A percentile compares a stretch with the other conserved stretches of the same genome.
Conservation (phyloP, 805 yeast genomes). For the Lachancea nothofagi region DNA sequence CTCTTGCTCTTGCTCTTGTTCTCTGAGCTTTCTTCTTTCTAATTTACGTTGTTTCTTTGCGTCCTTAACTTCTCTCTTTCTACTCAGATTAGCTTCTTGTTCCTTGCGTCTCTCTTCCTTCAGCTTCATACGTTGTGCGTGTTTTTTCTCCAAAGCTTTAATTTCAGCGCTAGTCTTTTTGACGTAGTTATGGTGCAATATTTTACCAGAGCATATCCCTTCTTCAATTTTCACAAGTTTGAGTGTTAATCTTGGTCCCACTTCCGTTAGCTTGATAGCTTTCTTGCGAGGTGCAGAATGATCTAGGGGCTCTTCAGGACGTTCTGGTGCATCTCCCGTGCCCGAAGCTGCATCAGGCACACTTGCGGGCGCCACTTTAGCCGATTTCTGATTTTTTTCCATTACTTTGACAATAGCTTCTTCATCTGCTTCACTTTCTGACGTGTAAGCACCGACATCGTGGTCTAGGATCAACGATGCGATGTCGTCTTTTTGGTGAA, state of each 20-base stretch:
- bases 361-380: constrained; percentile 19
- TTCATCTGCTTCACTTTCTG: constrained; percentile 92
- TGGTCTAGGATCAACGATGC: constrained; percentile 80
- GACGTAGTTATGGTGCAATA: constrained; percentile 71
- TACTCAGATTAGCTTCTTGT: constrained; percentile 73
- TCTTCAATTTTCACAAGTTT: constrained; percentile 83
- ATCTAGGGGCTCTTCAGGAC: constrained; percentile 27
- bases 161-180: constrained; percentile 59
- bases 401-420: constrained; percentile 69
- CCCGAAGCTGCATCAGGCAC: constrained; percentile 19
- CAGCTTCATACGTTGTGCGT: constrained; percentile 52
- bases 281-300: constrained; percentile 44
- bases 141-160: constrained; percentile 57
- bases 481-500: constrained; percentile 64
- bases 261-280: constrained; percentile 86
- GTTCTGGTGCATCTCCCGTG: constrained; percentile 14
- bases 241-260: constrained; percentile 85
- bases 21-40: constrained; percentile 43
- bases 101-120: constrained; percentile 68
- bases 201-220: constrained; percentile 83
- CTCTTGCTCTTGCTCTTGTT: constrained; percentile 27
- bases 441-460: constrained; percentile 69
- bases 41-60: constrained; percentile 66
- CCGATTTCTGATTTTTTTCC: constrained; percentile 24
- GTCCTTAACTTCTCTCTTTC: constrained; percentile 66